These are phyloP conservation scores for sorghum (Sorghum bicolor) DNA, from an alignment of 176 grass and related monocot genomes.

Conservation along the genomic window Sorghum_bicolor_NCBIv3 NC_012879.2:53088001-53088500, in stretches of 20 bases:
- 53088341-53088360: no score
- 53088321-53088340: no score
- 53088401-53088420: no score
- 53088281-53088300: no score
- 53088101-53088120: neutral
- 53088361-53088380: no score
- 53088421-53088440: no score
- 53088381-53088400: no score
- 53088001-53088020: neutral
- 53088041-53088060: neutral
- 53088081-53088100: neutral
- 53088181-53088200: neutral
- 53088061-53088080: neutral
- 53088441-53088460: no score
- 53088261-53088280: neutral
- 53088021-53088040: neutral
- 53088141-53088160: neutral
- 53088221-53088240: neutral
- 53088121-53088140: neutral
- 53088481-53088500: no score
- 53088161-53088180: no score
- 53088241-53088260: neutral
- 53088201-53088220: neutral
- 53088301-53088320: no score
- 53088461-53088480: no score